Evolutionary conservation across 2,329 filamentous ascomycete genomes (phyloP).

Genomic region (Juglanconis sp.): DNA sequence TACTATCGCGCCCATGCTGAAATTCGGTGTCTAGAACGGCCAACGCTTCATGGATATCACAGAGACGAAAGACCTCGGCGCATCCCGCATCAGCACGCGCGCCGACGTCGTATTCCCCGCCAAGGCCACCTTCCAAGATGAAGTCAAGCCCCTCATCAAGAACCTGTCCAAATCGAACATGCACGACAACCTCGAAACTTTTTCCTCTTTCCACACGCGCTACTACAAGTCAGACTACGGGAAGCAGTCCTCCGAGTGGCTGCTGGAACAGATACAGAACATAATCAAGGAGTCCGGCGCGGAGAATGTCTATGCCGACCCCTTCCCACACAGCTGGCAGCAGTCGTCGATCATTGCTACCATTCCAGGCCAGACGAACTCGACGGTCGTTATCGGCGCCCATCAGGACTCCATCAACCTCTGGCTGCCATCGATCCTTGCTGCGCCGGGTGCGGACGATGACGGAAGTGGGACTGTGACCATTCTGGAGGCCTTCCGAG

Average conservation of each 20-base stretch:
- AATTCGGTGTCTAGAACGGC: conserved; percentile 51
- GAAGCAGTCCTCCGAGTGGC: conserved; percentile 70
- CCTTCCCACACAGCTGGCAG: conserved; percentile 59
- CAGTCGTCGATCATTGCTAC: conserved; percentile 79
- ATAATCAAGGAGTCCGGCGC: conserved; percentile 58
- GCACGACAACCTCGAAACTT: conserved; percentile 61
- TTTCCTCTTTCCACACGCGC: conserved; percentile 64
- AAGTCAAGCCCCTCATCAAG: conserved; percentile 55
- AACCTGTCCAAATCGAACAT: conserved; percentile 64
- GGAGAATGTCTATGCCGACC: conserved; percentile 57
- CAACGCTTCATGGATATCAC: conserved; percentile 79
- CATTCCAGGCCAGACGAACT: conserved; percentile 64
- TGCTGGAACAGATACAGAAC: conserved; percentile 62
- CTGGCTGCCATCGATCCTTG: conserved; percentile 65
- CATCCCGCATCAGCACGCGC: conserved; percentile 26
- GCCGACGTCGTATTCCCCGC: conserved; percentile 46
- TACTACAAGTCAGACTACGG: conserved; percentile 66
- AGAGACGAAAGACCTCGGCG: conserved; percentile 55
- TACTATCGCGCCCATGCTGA: not conserved
- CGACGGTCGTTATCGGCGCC: conserved; percentile 73
- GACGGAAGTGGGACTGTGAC: conserved; percentile 76
- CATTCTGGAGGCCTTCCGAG: conserved; percentile 73
- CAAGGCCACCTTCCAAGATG: conserved; percentile 54
- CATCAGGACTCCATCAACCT: conserved; percentile 81
- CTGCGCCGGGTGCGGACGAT: conserved; percentile 73